Base-by-base conservation (phyloP, 2,329 filamentous ascomycete species). In the Cordyceps cicadae region DNA sequence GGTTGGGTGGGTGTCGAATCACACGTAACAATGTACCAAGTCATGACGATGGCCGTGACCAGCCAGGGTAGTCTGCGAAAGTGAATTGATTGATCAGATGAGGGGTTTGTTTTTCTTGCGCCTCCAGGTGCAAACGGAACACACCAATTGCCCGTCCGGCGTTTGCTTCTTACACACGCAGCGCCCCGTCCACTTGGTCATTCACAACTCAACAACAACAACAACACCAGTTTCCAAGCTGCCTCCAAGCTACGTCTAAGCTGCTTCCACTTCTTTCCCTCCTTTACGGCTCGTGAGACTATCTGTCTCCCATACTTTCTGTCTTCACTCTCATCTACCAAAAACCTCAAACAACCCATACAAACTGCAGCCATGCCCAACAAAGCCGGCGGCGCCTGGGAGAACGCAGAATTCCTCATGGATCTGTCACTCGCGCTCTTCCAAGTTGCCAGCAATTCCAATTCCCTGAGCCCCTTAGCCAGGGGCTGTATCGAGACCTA, bases 401-500 rank as follows among this genome's bases (percentile, higher is more conserved):
- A 70, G 9, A 71, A 70, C 54, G 17, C 68, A 43, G 66, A 62
- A 1, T 70, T 77, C 62, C 70, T 76, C 26, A 64, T 66, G 60
- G 69, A 74, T 29, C 67, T 76, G 48, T 61, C 66, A 11, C 55
- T 75, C 15, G 69, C 65, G 11, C 66, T 77, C 5, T 75, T 73
- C 62, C 64, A 67, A 32, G 67, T 68, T 12, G 66, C 68, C 15
- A 66, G 69, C 41, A 60, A 63, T 1, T 62, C 64, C n/a, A 67
- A 66, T 9, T 66, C 62, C 14, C 67, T 77, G 61, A 66, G 62
- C 15, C 53, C 68, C 15, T 62, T 69, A 29, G 63, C 69, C 39
- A 72, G 71, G 55, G 67, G 69, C 0, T 66, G 65, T 1, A 66
- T 79, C 54, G 67, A 71, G 51, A 63, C 63, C 8, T 70, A 70